Conservation (phyloP, 805 yeast genomes). For the Candida koratica region DNA sequence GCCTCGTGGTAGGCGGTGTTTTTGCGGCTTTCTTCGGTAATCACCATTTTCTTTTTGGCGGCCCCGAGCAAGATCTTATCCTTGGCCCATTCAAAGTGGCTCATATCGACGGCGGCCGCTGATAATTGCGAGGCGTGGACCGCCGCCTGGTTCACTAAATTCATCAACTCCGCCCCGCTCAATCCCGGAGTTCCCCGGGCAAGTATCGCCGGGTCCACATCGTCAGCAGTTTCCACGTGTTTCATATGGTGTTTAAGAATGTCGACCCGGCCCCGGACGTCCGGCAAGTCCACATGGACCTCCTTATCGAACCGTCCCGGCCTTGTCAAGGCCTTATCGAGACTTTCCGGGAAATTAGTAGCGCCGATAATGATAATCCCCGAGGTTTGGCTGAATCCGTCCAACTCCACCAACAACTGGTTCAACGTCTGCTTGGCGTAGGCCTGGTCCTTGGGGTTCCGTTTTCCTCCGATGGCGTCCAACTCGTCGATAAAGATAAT, state of each 20-base stretch:
- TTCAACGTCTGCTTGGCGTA: constrained; percentile 96
- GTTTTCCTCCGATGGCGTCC: constrained; percentile 97
- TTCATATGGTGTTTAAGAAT: constrained; percentile 88
- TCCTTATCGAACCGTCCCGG: constrained; percentile 98
- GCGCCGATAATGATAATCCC: constrained; percentile 98
- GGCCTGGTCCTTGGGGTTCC: constrained; percentile 97
- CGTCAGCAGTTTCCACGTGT: constrained; percentile 78
- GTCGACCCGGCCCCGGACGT: constrained; percentile 94
- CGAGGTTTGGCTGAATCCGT: constrained; percentile 87
- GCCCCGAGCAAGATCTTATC: constrained; percentile 98
- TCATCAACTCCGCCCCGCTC: constrained; percentile 97
- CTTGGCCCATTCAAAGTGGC: constrained; percentile 97
- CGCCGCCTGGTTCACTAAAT: constrained; percentile 96
- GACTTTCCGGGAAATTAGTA: constrained; percentile 94
- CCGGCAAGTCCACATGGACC: constrained; percentile 93
- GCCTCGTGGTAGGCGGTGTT: constrained; percentile 99
- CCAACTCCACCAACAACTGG: constrained; percentile 92
- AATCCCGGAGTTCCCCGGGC: constrained; percentile 98
- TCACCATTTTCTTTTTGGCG: constrained; percentile 94
- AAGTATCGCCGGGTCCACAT: constrained; percentile 82
- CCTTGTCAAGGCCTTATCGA: constrained; percentile 95
- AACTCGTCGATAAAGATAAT: constrained; percentile 95
- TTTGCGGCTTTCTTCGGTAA: constrained; percentile 89
- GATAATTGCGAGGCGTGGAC: constrained; percentile 91
- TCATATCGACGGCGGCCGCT: constrained; percentile 86